Conservation (phyloP, 192 early-diverging fungal species). For the Entrophospora sp. region DNA sequence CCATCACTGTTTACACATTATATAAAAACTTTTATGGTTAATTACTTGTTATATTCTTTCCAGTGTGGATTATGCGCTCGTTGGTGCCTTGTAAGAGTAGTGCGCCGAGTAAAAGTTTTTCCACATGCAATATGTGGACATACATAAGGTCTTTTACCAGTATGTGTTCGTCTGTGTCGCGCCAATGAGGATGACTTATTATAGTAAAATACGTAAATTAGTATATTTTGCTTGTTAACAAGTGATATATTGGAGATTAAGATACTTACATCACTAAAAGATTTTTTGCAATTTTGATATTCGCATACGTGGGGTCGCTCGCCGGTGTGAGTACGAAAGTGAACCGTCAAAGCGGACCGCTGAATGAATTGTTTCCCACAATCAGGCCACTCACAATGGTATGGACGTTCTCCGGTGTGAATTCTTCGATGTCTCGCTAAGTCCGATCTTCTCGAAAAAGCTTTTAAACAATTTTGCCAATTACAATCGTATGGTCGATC, state of each 20-base stretch:
- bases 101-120: slow-evolving; percentile 65
- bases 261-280: slow-evolving; percentile 54
- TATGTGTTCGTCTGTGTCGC: slow-evolving; percentile 69
- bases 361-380: slow-evolving; percentile 54
- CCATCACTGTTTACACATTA: neutral
- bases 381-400: slow-evolving; percentile 37
- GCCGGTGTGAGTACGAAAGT: slow-evolving; percentile 56
- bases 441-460: slow-evolving; percentile 47
- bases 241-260: neutral
- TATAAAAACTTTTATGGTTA: neutral
- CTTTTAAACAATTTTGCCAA: slow-evolving; percentile 38
- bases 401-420: slow-evolving; percentile 49
- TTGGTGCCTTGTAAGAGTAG: slow-evolving; percentile 52
- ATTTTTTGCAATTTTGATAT: slow-evolving; percentile 52
- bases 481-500: slow-evolving; percentile 36
- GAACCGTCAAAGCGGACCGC: slow-evolving; percentile 48
- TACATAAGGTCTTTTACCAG: slow-evolving; percentile 67
- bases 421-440: slow-evolving; percentile 48
- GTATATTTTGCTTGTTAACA: neutral
- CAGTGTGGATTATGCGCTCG: slow-evolving; percentile 9
- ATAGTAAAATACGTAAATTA: neutral
- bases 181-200: slow-evolving; percentile 52
- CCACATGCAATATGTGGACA: slow-evolving; percentile 60
- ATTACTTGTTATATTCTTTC: slow-evolving; percentile 20
- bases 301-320: slow-evolving; percentile 58